A percentile compares a stretch with the other conserved stretches of the same genome.
phyloP scores from a whole-genome alignment of 148 eudicot genomes.

The Linanthus parryae region DNA sequence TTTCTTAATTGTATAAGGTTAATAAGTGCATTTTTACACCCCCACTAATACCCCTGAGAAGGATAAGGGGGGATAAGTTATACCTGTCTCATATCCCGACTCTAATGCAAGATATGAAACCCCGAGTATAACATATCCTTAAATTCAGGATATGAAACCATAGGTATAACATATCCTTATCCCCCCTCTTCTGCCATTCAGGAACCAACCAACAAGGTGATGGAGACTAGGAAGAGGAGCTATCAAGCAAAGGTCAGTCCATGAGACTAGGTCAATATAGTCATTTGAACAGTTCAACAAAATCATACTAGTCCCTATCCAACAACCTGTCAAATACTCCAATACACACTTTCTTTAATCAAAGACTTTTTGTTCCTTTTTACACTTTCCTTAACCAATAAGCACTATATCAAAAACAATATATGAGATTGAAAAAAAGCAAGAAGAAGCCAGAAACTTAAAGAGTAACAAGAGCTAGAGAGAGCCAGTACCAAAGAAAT shows the following conservation, averaged over 20 bases:
- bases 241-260: background rate
- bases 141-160: no score
- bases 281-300: slow-evolving; percentile 9
- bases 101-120: no score
- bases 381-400: slow-evolving; percentile 19
- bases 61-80: no score
- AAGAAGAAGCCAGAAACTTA: slow-evolving; percentile 1
- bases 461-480: slow-evolving; percentile 2
- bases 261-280: slow-evolving; percentile 13
- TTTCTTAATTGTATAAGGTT: no score
- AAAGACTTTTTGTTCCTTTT: slow-evolving; percentile 4
- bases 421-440: background rate
- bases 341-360: slow-evolving; percentile 7
- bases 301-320: slow-evolving; percentile 14
- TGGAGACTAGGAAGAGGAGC: no score
- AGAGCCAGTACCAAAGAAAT: slow-evolving; percentile 10
- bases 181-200: no score
- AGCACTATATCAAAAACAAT: slow-evolving; percentile 10
- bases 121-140: no score
- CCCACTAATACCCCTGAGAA: no score
- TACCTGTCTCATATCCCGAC: no score
- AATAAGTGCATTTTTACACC: no score
- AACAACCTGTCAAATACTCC: slow-evolving; percentile 8
- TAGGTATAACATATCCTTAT: no score
- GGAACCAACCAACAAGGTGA: no score